These are phyloP conservation scores for Aureobasidium pullulans DNA, from an alignment of 2,329 filamentous ascomycete species.

Conservation along the genomic window DNA sequence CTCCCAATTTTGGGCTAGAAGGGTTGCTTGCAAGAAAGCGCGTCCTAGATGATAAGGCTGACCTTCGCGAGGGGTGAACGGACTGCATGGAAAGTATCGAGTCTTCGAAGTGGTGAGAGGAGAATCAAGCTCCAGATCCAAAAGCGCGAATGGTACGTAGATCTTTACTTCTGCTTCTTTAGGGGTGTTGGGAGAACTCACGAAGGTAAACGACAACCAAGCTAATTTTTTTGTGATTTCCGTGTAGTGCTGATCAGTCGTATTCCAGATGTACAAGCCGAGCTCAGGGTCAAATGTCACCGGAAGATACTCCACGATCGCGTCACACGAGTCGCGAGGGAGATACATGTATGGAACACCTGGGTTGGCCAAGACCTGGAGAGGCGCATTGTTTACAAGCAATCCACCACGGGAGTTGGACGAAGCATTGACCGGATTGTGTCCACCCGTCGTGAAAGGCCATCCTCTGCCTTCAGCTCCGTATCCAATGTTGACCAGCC, in stretches of 20 bases:
- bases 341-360: slow-evolving; percentile 7
- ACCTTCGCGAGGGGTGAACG: neutral
- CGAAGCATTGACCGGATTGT: neutral
- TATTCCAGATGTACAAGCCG: neutral
- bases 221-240: neutral
- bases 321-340: neutral
- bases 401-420: neutral
- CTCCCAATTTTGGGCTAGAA: slow-evolving; percentile 9
- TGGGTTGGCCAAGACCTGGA: neutral
- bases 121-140: neutral
- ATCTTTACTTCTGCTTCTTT: neutral
- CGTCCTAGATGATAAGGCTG: slow-evolving; percentile 4
- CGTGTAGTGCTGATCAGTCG: neutral
- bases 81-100: slow-evolving; percentile 2
- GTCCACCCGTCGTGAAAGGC: neutral
- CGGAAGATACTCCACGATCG: neutral
- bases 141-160: neutral
- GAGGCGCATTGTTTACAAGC: neutral
- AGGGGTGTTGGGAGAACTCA: neutral
- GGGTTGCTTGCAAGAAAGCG: slow-evolving; percentile 4
- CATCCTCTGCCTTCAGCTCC: neutral
- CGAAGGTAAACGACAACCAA: neutral
- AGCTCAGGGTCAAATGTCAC: neutral
- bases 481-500: neutral
- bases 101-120: neutral